A percentile compares a stretch with the other conserved stretches of the same genome.
These are phyloP conservation scores for Diaporthe caulivora DNA, from an alignment of 2,329 filamentous ascomycete genomes.

Conservation along the genomic window DNA sequence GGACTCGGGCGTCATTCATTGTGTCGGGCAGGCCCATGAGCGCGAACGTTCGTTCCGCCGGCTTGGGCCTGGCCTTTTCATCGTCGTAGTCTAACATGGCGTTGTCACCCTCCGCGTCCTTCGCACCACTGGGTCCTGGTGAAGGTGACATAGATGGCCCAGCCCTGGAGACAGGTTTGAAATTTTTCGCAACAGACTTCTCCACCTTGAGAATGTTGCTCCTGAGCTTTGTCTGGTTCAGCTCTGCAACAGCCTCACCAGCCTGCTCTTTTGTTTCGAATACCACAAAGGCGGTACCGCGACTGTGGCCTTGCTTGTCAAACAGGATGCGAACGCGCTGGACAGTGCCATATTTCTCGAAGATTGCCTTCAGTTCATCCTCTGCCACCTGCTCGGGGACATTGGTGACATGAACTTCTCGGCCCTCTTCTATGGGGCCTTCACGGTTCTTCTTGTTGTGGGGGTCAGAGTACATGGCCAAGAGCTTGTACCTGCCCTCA, in stretches of 20 bases:
- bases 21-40: constrained; percentile 92
- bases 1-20: constrained; percentile 87
- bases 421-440: constrained; percentile 85
- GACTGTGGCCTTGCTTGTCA: constrained; percentile 75
- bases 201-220: constrained; percentile 77
- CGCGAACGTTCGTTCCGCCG: constrained; percentile 70
- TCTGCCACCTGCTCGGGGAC: constrained; percentile 74
- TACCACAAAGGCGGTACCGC: constrained; percentile 84
- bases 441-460: constrained; percentile 80
- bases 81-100: constrained; percentile 50
- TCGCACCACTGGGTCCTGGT: constrained; percentile 46
- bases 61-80: constrained; percentile 30
- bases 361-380: constrained; percentile 76
- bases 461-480: constrained; percentile 89
- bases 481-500: constrained; percentile 76
- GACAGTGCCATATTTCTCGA: constrained; percentile 81
- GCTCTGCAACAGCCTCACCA: constrained; percentile 71
- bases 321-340: constrained; percentile 78
- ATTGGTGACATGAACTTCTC: constrained; percentile 85
- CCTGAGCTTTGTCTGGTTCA: constrained; percentile 79
- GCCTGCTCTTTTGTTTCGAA: constrained; percentile 80
- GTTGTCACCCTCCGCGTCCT: constrained; percentile 53
- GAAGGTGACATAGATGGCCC: constrained; percentile 51
- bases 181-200: constrained; percentile 67
- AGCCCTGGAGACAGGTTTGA: constrained; percentile 65